Base-by-base conservation (phyloP, 306 rosid species). In the Spatholobus suberectus region DNA sequence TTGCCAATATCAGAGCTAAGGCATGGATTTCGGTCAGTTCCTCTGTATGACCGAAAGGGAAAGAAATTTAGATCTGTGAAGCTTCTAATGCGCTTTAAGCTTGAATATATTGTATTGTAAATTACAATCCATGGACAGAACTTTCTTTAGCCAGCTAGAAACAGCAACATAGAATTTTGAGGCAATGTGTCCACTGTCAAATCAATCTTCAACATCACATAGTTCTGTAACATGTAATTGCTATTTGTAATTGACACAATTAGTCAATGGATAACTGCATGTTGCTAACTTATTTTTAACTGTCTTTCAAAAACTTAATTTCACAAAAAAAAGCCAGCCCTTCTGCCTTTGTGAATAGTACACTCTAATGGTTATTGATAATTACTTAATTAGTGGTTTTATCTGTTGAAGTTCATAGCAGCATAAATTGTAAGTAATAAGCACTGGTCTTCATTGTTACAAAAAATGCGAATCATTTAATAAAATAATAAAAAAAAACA, bases 1-100 rank as follows among this genome's bases (percentile, higher is more conserved):
- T 61, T 95, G 83, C 98, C 98, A 0, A 85, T 95, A 54, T 87
- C 93, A 20, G 98, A 95, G 80, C 86, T 95, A 5, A 85, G 84
- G 66, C 73, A 61, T 0, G 98, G 99, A 27, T 85, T 95, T 59
- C 90, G 98, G 5, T 86, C 98, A 4, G 86, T 93, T 40, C 85
- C 96, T 17, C 81, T 95, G 8, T 80, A 86, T 55, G 77, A 89
- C 86, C 55, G 21, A 44, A 95, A 86, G 89, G 97, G 98, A 1
- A 87, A 84, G 75, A 92, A 89, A 61, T 69, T 65, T 10, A 87
- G 80, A 4, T 81, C 85, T 63, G 98, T 90, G 26, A 93, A 69
- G 85, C 95, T 91, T 72, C 76, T 91, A 44, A 78, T 89, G 87
- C 66, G 54, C 55, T 89, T 91, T 74, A 86, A 85, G 57, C 52